These are phyloP conservation scores for Talaromyces borbonicus DNA, from an alignment of 495 filamentous ascomycete genomes.

Conservation along the genomic window DNA sequence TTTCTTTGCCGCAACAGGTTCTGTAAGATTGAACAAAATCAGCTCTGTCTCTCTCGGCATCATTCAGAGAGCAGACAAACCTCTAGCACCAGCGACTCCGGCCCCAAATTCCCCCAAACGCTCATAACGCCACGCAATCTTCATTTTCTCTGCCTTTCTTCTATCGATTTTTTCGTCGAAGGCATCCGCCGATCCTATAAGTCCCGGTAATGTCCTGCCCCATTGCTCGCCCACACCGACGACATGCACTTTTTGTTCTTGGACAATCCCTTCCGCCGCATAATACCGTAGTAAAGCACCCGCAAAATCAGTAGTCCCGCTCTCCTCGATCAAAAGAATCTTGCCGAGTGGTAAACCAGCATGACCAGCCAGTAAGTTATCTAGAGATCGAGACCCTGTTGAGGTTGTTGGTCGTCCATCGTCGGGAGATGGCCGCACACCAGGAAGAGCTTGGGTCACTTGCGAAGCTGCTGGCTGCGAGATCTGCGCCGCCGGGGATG, in stretches of 20 bases:
- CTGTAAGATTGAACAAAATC: constrained; percentile 11
- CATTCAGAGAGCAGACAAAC: constrained; percentile 21
- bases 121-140: constrained; percentile 98
- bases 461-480: constrained; percentile 20
- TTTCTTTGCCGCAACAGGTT: constrained; percentile 18
- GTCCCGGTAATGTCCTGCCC: constrained; percentile 71
- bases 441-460: constrained; percentile 33
- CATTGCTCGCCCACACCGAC: constrained; percentile 71
- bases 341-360: constrained; percentile 78
- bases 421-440: constrained; percentile 77
- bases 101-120: constrained; percentile 58
- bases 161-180: constrained; percentile 29
- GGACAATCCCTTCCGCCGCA: constrained; percentile 86
- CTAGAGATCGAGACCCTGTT: constrained; percentile 76
- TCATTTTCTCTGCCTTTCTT: constrained; percentile 67
- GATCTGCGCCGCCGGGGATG: constrained; percentile 18
- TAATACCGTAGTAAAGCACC: constrained; percentile 79
- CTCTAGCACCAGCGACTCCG: constrained; percentile 44
- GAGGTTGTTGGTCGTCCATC: constrained; percentile 86
- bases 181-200: constrained; percentile 43
- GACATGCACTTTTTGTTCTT: constrained; percentile 81
- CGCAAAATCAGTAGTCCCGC: constrained; percentile 89
- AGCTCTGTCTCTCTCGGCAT: too few species aligned
- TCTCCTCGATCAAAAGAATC: constrained; percentile 76
- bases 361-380: constrained; percentile 78